Base-by-base conservation (phyloP, 2,329 filamentous ascomycete genomes). In the Fusarium sp. region DNA sequence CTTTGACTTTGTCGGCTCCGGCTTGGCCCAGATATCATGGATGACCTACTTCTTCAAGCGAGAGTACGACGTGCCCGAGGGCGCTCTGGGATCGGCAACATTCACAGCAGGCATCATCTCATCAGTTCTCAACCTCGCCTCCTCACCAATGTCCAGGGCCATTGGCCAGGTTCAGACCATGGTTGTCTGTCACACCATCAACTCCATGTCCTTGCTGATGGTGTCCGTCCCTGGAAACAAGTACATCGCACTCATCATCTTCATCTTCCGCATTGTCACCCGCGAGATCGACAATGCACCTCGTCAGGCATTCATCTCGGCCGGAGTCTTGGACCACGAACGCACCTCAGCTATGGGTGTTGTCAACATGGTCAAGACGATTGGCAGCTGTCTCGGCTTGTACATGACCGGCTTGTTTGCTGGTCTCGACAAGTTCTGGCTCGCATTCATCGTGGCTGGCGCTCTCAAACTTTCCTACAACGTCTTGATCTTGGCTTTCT, bases 1-100 rank as follows among this genome's bases (percentile, higher is more conserved):
- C 1, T 36, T 66, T 13, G 62, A 68, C 48, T 68, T 68, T 55
- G 49, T 68, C 21, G 65, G 62, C 1, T 68, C 65, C 0, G 65
- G 65, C 3, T 53, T 68, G 0, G 65, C 65, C 3, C 62, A 66
- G 15, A 66, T 68, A n/a, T 68, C 65, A 1, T 68, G 65, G 65
- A 68, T 68, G 65, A 68, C 53, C 2, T 68, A 68, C 6, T 68
- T 68, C 36, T 66, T 68, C 46, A 68, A 61, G 9, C 42, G 62
- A 15, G 65, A 68, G 35, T 68, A 68, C 36, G 41, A 68, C 13
- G 66, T 68, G 39, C 47, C 65, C 2, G 65, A 64, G 7, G 65
- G 65, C 1, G 65, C 65, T 0, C 7, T 68, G 0, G 65, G 65
- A 0, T 64, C 62, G 1, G 65, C 65, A 3, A 68, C 65, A 0